Evolutionary conservation across 2,329 filamentous ascomycete species (phyloP).

Genomic region (Alternaria incomplexa): DNA sequence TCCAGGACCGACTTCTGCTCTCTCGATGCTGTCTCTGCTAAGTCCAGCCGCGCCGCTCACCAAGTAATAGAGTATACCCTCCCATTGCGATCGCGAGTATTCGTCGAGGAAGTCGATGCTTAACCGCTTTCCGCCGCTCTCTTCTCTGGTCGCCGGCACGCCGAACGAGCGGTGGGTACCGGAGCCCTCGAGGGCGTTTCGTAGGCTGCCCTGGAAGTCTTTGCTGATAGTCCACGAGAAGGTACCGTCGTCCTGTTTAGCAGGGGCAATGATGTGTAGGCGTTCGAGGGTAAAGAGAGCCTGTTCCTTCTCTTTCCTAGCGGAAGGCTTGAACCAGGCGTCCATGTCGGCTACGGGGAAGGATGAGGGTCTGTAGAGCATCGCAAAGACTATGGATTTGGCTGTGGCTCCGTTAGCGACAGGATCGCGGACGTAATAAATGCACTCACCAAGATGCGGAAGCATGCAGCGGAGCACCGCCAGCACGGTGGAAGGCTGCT

Average conservation of each 20-base stretch:
- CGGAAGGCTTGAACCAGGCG: constrained; percentile 77
- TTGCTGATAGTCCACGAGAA: constrained; percentile 78
- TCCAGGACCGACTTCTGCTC: constrained; percentile 58
- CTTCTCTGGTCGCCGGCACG: constrained; percentile 72
- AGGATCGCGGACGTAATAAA: background rate
- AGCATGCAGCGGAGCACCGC: constrained; percentile 98
- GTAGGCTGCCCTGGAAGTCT: constrained; percentile 83
- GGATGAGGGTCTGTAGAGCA: constrained; percentile 87
- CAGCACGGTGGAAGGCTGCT: constrained; percentile 92
- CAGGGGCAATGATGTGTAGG: constrained; percentile 78
- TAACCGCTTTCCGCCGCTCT: constrained; percentile 68
- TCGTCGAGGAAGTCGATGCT: constrained; percentile 78
- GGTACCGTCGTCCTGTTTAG: constrained; percentile 63
- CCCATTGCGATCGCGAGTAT: constrained; percentile 90
- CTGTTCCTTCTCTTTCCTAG: constrained; percentile 78
- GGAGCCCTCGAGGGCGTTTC: constrained; percentile 85
- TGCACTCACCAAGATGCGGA: constrained; percentile 74
- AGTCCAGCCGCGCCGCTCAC: constrained; percentile 72
- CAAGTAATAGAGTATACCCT: constrained; percentile 94
- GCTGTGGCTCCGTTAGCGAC: constrained; percentile 58
- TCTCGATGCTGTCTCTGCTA: constrained; percentile 48
- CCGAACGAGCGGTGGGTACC: constrained; percentile 89
- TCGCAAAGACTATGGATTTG: constrained; percentile 93
- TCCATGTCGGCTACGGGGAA: constrained; percentile 83
- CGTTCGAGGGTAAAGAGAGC: constrained; percentile 80